Evolutionary conservation across 371 early-diverging fungal species (phyloP), one percentile per base, ranked within the genome.

Genomic region (Mucor piriformis): DNA sequence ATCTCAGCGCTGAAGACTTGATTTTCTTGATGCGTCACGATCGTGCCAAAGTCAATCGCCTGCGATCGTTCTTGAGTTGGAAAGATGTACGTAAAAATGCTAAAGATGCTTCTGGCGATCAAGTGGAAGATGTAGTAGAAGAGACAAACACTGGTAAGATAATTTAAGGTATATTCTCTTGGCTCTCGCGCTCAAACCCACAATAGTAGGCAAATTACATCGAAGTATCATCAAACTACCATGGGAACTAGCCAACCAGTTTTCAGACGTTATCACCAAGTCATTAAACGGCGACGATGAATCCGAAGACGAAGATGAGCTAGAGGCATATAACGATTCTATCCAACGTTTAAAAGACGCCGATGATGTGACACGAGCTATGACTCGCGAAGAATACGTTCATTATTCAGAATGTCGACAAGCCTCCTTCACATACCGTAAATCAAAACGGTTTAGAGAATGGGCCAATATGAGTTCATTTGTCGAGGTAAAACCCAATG

Each of bases 371-470:
- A 99, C 99, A 10, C 79, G 87, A 25, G 91, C 86, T 8, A 99
- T 99, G 99, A 93, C 96, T 25, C 87, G 95, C 61, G 98, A 97
- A 33, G 97, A 99, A 80, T 99, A 99, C 70, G 95, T 98, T 16
- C 93, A 96, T 74, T 99, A 95, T 69, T 92, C 97, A 18, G 99
- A 99, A 72, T 98, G 99, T 73, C 83, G 99, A 25, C 95, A 95
- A 72, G 98, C 99, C 0, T 94, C 95, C 0, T 99, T 99, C 61
- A 96, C 96, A 0, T 97, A 91, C 76, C 92, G 96, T 57, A 98
- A 98, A 74, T 78, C 79, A 29, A 95, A 95, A 69, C 83, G 93
- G 44, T 99, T 99, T 71, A 88, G 95, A 27, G 97, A 98, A 54
- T 99, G 99, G 97, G 90, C 92, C 52, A 85, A 90, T 47, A 92